Base-by-base conservation (phyloP, 2,329 filamentous ascomycete species). In the Colletotrichum sp. region DNA sequence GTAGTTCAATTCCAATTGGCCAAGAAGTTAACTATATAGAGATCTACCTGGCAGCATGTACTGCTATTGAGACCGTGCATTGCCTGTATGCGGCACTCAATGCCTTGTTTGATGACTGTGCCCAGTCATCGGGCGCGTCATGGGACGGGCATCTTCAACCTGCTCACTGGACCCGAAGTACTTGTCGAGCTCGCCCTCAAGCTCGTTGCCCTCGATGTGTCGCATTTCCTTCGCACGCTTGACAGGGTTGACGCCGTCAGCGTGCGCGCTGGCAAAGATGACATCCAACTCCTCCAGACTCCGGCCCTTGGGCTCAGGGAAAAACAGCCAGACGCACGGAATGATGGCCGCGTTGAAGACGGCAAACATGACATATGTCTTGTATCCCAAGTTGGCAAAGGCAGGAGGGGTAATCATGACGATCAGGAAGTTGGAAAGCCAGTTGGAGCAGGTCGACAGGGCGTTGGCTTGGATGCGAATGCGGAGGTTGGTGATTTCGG, bases 331-430 rank as follows among this genome's bases (percentile, higher is more conserved):
- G 19, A 90, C 88, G 67, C 89, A 85, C 3, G 89, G 89, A 59
- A 91, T 82, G 78, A 91, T 90, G 22, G 84, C 83, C 49, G 87
- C 88, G 82, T 90, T 90, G 79, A 90, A 86, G n/a, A 86, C 85
- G 3, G 89, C 88, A 82, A 89, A 92, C 77, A 92, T 88, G 61
- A 91, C 85, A 81, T 89, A 91, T 69, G 88, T 91, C 70, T 86
- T 87, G 85, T 88, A 91, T 7, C 87, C 85, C 4, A 91, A 85
- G 65, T 87, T 89, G 65, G 84, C 80, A 72, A 93, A 91, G 7
- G 91, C 90, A 8, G 91, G 88, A 0, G 92, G 92, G 0, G 91
- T 92, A 67, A 93, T 90, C 89, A 93, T 92, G 66, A 94, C 92
- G 29, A 94, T 90, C 80, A 93, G 85, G 82, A 93, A 93, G 82